Evolutionary conservation across 495 filamentous ascomycete species (phyloP), one percentile per base, ranked within the genome.

Genomic region (Cetradonia linearis): DNA sequence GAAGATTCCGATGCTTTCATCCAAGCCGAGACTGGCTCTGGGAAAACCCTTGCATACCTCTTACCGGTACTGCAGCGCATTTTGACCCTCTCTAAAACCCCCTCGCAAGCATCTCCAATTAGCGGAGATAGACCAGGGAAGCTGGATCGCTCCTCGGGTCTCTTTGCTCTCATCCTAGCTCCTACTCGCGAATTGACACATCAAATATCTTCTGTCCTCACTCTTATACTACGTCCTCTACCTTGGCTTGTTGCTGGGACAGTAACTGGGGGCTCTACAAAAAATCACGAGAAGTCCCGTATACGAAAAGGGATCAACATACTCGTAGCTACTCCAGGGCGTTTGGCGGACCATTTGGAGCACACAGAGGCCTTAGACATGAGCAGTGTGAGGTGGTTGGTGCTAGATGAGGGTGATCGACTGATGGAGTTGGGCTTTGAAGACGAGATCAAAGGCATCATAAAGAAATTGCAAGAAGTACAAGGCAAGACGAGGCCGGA

Each of bases 341-440:
- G 93, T 23, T 74, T 98, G 57, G 84, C 81, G 2, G 93, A 97
- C 74, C 93, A 98, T 71, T 68, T 98, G 23, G 86, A 95, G 55
- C 89, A 95, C 62, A 98, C 93, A 3, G 81, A 94, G 72, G 88
- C 83, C 5, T 74, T 98, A 63, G 86, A 95, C 64, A 86, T 96
- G 25, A 86, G 87, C 65, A 90, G 86, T 34, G 91, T 96, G 18
- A 76, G 92, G 58, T 98, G 93, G 93, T 73, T 98, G 25, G 84
- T 98, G 0, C 77, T 97, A 49, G 93, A 98, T 66, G 93, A 98
- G 70, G 93, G 93, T 31, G 93, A 98, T 77, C 77, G 94, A 20
- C 75, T 98, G 71, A 94, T 96, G 90, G 93, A 98, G 67, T 78
- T 97, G 71, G 93, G 93, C 1, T 97, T 98, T 65, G 93, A 96